Conservation (phyloP, 1,284 basidiomycete genomes). For the Lentinula novae-zelandiae region DNA sequence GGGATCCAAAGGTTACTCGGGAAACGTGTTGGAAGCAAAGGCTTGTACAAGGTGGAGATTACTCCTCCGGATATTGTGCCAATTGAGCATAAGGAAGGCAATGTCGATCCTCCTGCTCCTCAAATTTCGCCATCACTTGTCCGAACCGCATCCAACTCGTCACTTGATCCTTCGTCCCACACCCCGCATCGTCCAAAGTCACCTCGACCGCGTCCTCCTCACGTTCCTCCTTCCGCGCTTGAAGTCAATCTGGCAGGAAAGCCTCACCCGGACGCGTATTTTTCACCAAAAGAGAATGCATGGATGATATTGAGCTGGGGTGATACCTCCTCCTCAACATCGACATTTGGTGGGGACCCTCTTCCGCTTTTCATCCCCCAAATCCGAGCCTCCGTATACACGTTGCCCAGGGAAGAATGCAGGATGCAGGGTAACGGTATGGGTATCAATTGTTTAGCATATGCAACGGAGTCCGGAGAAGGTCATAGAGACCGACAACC, state of each 20-base stretch:
- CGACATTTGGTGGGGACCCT: constrained; percentile 51
- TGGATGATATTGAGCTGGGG: constrained; percentile 75
- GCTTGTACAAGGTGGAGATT: neutral
- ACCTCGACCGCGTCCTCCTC: neutral
- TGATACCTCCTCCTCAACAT: constrained; percentile 51
- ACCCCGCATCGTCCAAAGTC: neutral
- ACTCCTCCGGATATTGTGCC: neutral
- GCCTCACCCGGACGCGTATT: constrained; percentile 56
- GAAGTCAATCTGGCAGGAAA: constrained; percentile 17
- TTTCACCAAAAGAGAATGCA: constrained; percentile 73
- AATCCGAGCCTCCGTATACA: constrained; percentile 33
- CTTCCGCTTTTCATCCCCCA: constrained; percentile 28
- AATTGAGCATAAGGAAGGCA: neutral
- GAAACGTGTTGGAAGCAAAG: neutral
- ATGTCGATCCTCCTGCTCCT: neutral
- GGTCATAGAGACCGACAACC: neutral
- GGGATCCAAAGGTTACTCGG: neutral
- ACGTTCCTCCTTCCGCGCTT: neutral
- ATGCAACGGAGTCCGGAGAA: neutral
- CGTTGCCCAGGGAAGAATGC: neutral
- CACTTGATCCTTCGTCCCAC: neutral
- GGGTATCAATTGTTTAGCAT: neutral
- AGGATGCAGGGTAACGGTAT: neutral
- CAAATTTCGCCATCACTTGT: neutral
- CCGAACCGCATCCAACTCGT: neutral